A percentile compares a stretch with the other conserved stretches of the same genome.
Conservation (phyloP, 352 stramenopile species). For the Globisporangium recalcitrans region DNA sequence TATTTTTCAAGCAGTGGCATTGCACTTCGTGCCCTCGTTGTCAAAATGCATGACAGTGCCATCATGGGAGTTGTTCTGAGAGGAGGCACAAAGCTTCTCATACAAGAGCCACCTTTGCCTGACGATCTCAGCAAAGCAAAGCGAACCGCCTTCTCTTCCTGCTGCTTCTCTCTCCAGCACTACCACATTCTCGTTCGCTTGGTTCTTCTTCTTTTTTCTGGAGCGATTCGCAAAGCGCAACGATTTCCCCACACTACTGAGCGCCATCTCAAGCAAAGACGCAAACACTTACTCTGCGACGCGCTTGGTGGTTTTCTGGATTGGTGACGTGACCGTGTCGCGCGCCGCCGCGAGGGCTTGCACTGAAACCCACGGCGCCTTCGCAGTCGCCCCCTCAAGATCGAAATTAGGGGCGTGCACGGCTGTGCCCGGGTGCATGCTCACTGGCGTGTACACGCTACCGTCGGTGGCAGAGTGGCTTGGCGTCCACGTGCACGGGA, state of each 20-base stretch:
- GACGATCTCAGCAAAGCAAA: neutral
- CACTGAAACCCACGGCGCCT: constrained; percentile 64
- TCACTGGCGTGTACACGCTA: constrained; percentile 26
- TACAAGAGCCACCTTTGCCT: neutral
- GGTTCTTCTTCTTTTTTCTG: neutral
- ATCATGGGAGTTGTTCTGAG: no score
- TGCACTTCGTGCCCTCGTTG: no score
- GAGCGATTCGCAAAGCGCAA: neutral
- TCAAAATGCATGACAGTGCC: neutral
- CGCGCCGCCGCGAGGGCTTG: constrained; percentile 38
- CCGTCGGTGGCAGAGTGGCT: constrained; percentile 46
- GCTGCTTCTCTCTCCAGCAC: neutral
- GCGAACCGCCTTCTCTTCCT: neutral
- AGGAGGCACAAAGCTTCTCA: neutral
- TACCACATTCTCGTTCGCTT: neutral
- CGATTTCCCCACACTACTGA: neutral
- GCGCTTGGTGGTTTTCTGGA: constrained; percentile 12
- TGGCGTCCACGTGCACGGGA: constrained; percentile 80
- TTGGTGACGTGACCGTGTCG: constrained; percentile 52
- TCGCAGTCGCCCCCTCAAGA: constrained; percentile 46
- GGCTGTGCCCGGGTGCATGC: constrained; percentile 46
- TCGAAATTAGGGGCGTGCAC: constrained; percentile 71
- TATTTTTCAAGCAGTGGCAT: neutral
- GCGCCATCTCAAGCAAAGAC: neutral
- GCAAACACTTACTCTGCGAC: neutral